Evolutionary conservation across 345 rosid species (phyloP).

Genomic region (Erucastrum elatum): DNA sequence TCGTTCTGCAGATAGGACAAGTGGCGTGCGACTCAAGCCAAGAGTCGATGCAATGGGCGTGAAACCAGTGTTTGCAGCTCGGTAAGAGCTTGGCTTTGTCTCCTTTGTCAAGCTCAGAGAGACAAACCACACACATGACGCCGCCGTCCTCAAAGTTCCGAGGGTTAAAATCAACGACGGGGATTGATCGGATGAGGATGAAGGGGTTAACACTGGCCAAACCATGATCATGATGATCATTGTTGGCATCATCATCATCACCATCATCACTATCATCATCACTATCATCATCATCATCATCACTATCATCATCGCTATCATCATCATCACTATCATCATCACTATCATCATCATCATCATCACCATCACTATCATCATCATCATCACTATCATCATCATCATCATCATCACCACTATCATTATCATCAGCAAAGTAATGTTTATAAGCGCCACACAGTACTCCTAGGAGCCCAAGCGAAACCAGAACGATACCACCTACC

Average conservation of each 20-base stretch:
- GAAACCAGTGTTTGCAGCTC: background rate
- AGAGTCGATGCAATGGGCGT: background rate
- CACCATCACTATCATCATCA: too few species aligned
- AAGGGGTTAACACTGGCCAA: background rate
- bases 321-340: too few species aligned
- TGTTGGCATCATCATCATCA: background rate
- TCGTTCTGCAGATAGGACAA: background rate
- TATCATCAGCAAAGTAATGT: background rate
- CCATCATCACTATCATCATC: too few species aligned
- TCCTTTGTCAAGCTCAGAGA: background rate
- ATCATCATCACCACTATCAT: too few species aligned
- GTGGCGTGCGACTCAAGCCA: background rate
- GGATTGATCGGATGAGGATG: background rate
- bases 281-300: too few species aligned
- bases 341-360: too few species aligned
- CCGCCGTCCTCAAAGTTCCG: background rate
- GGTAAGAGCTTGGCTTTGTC: background rate
- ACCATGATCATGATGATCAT: background rate
- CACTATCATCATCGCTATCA: too few species aligned
- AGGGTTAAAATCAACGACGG: background rate
- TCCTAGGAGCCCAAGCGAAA: background rate
- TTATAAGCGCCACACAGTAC: background rate
- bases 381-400: too few species aligned
- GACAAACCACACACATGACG: background rate
- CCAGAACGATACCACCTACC: background rate